phyloP scores from a whole-genome alignment of 2,329 filamentous ascomycete species.

The Ophiostoma triangulosporum region DNA sequence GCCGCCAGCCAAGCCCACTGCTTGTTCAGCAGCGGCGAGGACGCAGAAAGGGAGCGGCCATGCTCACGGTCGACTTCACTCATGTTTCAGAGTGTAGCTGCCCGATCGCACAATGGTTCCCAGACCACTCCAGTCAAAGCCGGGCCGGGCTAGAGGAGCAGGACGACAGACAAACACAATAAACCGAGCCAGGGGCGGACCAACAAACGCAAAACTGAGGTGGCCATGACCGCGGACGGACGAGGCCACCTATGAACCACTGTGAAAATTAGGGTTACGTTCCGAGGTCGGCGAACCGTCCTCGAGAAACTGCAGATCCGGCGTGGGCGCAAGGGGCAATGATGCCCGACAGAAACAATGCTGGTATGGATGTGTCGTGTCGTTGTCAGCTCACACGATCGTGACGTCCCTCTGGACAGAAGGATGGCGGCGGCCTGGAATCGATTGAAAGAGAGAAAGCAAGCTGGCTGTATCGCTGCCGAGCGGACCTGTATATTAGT shows the following conservation, averaged over 20 bases:
- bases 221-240: not conserved
- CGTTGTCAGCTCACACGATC: not conserved
- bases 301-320: conserved; percentile 68
- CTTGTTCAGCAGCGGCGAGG: not conserved
- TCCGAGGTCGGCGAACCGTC: conserved; percentile 40
- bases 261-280: conserved; percentile 87
- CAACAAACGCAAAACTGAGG: conserved; percentile 57
- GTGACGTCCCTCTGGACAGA: not conserved
- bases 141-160: not conserved
- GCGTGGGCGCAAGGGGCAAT: conserved; percentile 43
- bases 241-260: conserved; percentile 42
- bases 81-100: not conserved
- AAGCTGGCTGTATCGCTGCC: not conserved
- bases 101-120: not conserved
- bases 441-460: not conserved
- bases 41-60: not conserved
- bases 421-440: not conserved
- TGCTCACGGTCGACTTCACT: not conserved
- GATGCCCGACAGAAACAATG: conserved; percentile 1
- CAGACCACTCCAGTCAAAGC: not conserved
- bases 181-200: not conserved
- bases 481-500: not conserved
- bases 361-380: not conserved
- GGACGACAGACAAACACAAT: conserved; percentile 10
- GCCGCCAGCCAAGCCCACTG: conserved; percentile 4